These are phyloP conservation scores for Psophocarpus tetragonolobus DNA, from an alignment of 306 rosid genomes.

Conservation along the genomic window DNA sequence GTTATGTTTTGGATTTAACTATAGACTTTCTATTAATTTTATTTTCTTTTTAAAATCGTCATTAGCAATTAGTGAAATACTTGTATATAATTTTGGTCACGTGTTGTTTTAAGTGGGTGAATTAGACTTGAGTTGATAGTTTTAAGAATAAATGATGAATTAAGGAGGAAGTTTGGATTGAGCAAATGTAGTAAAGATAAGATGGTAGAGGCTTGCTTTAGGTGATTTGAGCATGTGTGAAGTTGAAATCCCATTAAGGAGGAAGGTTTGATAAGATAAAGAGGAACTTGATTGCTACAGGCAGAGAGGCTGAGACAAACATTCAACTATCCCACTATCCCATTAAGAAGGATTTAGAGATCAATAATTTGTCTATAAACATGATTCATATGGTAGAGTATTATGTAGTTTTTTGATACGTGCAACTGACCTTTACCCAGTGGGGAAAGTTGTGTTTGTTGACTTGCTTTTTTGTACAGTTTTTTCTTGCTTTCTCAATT, in stretches of 20 bases:
- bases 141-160: not conserved
- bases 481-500: conserved; percentile 7
- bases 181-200: not conserved
- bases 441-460: not conserved
- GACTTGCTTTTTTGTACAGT: not conserved
- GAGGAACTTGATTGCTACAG: not conserved
- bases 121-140: not conserved
- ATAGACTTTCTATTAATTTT: not conserved
- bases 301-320: not conserved
- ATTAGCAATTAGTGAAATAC: not conserved
- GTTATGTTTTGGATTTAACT: not conserved
- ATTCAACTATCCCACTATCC: not conserved
- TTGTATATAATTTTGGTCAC: not conserved
- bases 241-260: not conserved
- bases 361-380: not conserved
- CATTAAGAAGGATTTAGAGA: not conserved
- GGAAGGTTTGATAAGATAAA: not conserved
- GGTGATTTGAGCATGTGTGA: not conserved
- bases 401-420: not conserved
- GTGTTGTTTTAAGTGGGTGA: not conserved
- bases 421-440: not conserved
- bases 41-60: not conserved
- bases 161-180: not conserved
- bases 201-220: not conserved
- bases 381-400: no score